A percentile compares a stretch with the other conserved stretches of the same genome.
Evolutionary conservation across 129 eudicot species (phyloP).

Genomic region (Arctium lappa): DNA sequence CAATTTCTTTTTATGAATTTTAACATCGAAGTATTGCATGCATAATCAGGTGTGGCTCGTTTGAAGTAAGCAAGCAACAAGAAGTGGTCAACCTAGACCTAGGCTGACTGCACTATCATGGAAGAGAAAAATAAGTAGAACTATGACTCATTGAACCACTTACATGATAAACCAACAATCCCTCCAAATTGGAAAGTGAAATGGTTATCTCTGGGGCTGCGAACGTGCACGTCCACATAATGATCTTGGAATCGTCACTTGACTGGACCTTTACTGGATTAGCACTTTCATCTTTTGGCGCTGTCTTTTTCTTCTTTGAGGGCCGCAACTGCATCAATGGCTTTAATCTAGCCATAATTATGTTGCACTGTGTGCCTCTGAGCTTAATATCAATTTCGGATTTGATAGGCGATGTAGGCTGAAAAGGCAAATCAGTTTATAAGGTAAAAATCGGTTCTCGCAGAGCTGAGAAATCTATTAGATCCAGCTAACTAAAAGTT

Average conservation of each 20-base stretch:
- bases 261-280: slow-evolving; percentile 34
- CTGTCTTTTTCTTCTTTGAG: slow-evolving; percentile 47
- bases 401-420: slow-evolving; percentile 69
- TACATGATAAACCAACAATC: slow-evolving; percentile 65
- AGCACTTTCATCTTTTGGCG: slow-evolving; percentile 32
- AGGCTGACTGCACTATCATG: neutral
- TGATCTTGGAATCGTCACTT: slow-evolving; percentile 44
- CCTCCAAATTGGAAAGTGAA: slow-evolving; percentile 50
- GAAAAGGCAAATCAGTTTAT: slow-evolving; percentile 40
- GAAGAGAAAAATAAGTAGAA: neutral
- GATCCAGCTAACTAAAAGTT: neutral
- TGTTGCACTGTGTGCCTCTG: slow-evolving; percentile 76
- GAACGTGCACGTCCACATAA: slow-evolving; percentile 86
- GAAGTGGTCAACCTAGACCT: neutral
- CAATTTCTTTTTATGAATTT: neutral
- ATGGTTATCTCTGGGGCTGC: slow-evolving; percentile 88
- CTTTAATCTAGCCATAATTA: slow-evolving; percentile 56
- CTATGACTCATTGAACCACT: slow-evolving; percentile 19
- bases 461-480: neutral
- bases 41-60: neutral
- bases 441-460: neutral
- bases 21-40: neutral
- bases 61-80: neutral
- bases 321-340: slow-evolving; percentile 59
- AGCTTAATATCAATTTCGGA: slow-evolving; percentile 83